Percentiles rank a stretch among this genome's conserved stretches.
Evolutionary conservation across 768 basidiomycete genomes (phyloP).

Genomic region (Termitomyces bulborhizus): DNA sequence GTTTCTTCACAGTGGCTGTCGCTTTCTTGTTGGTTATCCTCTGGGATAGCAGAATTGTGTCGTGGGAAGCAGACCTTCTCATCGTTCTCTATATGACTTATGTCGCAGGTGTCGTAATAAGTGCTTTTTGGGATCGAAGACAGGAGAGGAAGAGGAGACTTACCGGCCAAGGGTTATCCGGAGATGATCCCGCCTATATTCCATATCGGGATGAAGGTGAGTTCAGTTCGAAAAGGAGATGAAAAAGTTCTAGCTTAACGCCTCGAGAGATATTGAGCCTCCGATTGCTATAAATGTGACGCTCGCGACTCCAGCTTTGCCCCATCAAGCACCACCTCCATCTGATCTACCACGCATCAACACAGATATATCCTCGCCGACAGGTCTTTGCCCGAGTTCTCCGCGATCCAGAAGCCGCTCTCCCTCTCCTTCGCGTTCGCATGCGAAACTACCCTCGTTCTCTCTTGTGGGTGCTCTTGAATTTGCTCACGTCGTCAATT

Average conservation of each 20-base stretch:
- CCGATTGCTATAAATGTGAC: slow-evolving; percentile 17
- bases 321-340: not conserved
- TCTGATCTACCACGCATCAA: slow-evolving; percentile 4
- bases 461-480: slow-evolving; percentile 94
- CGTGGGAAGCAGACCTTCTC: slow-evolving; percentile 70
- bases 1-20: slow-evolving; percentile 88
- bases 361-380: not conserved
- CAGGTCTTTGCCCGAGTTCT: slow-evolving; percentile 26
- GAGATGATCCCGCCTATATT: slow-evolving; percentile 36
- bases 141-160: slow-evolving; percentile 44
- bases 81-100: slow-evolving; percentile 73
- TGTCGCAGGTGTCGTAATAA: slow-evolving; percentile 66
- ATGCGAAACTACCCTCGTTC: slow-evolving; percentile 67
- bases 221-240: slow-evolving; percentile 8
- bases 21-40: slow-evolving; percentile 70
- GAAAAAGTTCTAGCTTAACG: not conserved
- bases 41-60: slow-evolving; percentile 63
- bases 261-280: slow-evolving; percentile 6
- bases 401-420: slow-evolving; percentile 47
- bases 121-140: slow-evolving; percentile 70
- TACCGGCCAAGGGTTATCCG: slow-evolving; percentile 54
- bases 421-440: slow-evolving; percentile 27
- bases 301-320: slow-evolving; percentile 18
- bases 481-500: slow-evolving; percentile 86
- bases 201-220: slow-evolving; percentile 64